Evolutionary conservation across 148 eudicot species (phyloP).

Genomic region (Mesembryanthemum crystallinum): DNA sequence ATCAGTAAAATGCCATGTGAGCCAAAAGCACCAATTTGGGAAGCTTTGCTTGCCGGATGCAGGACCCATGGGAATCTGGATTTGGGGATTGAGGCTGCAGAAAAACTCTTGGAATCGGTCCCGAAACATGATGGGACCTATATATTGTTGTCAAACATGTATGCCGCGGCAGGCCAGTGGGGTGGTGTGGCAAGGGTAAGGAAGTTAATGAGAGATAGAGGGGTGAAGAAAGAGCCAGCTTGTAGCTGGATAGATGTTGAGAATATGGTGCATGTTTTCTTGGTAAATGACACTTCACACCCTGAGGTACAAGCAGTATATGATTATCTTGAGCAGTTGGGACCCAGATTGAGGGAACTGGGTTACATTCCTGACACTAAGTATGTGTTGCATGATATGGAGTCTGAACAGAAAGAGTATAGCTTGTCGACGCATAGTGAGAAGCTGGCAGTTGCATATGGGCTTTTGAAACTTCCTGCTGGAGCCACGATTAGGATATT

Average conservation of each 20-base stretch:
- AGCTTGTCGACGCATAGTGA: conserved; percentile 63
- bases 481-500: conserved; percentile 62
- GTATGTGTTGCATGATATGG: conserved; percentile 59
- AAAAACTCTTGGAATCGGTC: conserved; percentile 36
- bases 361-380: conserved; percentile 62
- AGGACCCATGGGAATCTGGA: conserved; percentile 51
- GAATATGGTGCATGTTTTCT: conserved; percentile 54
- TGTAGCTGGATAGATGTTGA: conserved; percentile 72
- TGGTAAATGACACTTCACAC: conserved; percentile 54
- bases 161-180: conserved; percentile 53
- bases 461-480: conserved; percentile 54
- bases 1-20: conserved; percentile 47
- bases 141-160: conserved; percentile 55
- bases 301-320: conserved; percentile 56
- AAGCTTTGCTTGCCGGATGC: conserved; percentile 63
- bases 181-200: conserved; percentile 49
- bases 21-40: conserved; percentile 52
- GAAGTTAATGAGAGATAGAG: conserved; percentile 55
- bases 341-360: conserved; percentile 47
- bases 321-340: conserved; percentile 48
- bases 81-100: conserved; percentile 54
- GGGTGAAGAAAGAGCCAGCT: conserved; percentile 72
- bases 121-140: conserved; percentile 64
- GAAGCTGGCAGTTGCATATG: conserved; percentile 68
- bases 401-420: conserved; percentile 51